phyloP scores from a whole-genome alignment of 192 early-diverging fungal species.

The Entomortierella lignicola region DNA sequence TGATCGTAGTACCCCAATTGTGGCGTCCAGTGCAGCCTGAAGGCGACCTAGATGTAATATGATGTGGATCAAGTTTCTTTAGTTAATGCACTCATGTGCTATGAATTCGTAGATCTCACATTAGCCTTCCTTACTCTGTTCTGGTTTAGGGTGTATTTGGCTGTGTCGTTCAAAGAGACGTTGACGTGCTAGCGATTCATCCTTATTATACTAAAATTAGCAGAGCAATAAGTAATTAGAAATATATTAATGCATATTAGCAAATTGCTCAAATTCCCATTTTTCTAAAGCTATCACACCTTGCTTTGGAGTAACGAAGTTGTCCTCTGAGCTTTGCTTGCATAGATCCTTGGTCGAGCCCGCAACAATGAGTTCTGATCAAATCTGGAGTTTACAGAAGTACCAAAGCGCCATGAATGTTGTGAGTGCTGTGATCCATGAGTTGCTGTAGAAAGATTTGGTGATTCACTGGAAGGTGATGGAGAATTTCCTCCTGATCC shows the following conservation, averaged over 20 bases:
- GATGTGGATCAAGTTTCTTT: neutral
- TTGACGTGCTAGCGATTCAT: conserved; percentile 33
- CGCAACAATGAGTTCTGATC: conserved; percentile 27
- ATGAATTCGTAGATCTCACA: too few species aligned
- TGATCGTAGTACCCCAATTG: conserved; percentile 35
- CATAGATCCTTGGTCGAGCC: conserved; percentile 41
- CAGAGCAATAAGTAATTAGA: neutral
- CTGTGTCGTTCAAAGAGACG: conserved; percentile 17
- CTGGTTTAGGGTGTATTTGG: neutral
- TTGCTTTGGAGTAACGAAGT: conserved; percentile 44
- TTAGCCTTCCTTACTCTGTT: conserved; percentile 12
- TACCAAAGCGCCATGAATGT: conserved; percentile 1
- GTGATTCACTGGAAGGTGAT: neutral
- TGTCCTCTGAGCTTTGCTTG: conserved; percentile 35
- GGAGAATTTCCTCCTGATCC: neutral
- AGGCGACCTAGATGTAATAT: conserved; percentile 14
- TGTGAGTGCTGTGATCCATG: neutral
- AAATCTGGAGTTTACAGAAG: conserved; percentile 11
- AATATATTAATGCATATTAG: neutral
- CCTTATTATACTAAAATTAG: conserved; percentile 29
- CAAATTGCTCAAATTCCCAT: neutral
- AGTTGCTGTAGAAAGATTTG: neutral
- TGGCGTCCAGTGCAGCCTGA: conserved; percentile 32
- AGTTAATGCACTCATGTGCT: too few species aligned
- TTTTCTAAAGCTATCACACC: conserved; percentile 7